Base-by-base conservation (phyloP, 345 rosid species). In the Euclidium syriacum region DNA sequence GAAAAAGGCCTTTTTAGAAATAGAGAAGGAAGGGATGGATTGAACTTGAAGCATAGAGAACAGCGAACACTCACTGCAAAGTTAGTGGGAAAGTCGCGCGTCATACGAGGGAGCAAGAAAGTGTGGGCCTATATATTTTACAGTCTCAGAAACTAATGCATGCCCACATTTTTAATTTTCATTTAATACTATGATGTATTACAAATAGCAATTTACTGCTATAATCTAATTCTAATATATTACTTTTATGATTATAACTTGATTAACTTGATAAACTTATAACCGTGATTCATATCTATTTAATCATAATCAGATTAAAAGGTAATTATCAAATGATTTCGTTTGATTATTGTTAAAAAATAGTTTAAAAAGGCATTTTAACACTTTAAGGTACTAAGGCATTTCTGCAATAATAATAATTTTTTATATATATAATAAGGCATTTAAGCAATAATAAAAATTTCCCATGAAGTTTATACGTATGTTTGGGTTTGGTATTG, bases 51-150 rank as follows among this genome's bases (percentile, higher is more conserved):
- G 65, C 54, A 56, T 71, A 15, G 75, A 71, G 41, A 64, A 41
- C 7, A 63, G 65, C 27, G 29, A 71, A 64, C 68, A 62, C 69
- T 62, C 65, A 50, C 70, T 63, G 65, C 62, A 62, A 61, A 61
- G 34, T 35, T 15, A 63, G 70, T 64, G 70, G 59, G 52, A 71
- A 64, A 64, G 65, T 65, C 70, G 63, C 65, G 23, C 65, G 46
- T 64, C 23, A 48, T 49, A 55, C 75, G 75, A 71, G 65, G 75
- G 53, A 33, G 52, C 74, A 70, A 62, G 57, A 62, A 46, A 62
- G 68, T 70, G 74, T 70, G 74, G 56, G 74, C 29, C 51, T 44
- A 38, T 70, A 38, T 70, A 27, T 44, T 42, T 43, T 52, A 52
- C 38, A 23, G 2, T 61, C 50, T 46, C 64, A 46, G 50, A 53